These are phyloP conservation scores for Begonia peltatifolia DNA, from an alignment of 306 rosid genomes.

Conservation along the genomic window DNA sequence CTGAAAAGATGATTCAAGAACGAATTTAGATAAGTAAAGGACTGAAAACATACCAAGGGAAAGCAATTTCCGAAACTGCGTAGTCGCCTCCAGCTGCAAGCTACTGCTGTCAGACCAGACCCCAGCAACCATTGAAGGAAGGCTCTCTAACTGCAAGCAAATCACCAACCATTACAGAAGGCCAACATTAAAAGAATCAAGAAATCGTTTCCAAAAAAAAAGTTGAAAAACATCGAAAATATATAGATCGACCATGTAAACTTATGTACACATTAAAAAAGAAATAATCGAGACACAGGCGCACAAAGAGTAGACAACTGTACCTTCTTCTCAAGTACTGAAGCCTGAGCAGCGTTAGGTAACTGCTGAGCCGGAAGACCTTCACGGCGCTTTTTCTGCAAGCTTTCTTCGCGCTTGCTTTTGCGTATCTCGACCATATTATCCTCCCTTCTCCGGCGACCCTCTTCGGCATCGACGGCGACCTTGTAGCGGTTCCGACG, in stretches of 20 bases:
- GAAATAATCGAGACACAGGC: background rate
- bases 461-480: conserved; percentile 83
- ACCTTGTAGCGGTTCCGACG: conserved; percentile 95
- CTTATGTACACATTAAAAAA: background rate
- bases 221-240: conserved; percentile 4
- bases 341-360: conserved; percentile 24
- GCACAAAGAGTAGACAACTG: background rate
- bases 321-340: conserved; percentile 69
- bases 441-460: conserved; percentile 84
- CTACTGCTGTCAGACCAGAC: conserved; percentile 48
- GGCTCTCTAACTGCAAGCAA: conserved; percentile 65
- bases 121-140: conserved; percentile 77
- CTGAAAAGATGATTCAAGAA: background rate
- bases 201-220: conserved; percentile 8
- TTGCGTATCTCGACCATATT: conserved; percentile 92
- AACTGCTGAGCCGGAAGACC: conserved; percentile 73
- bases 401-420: conserved; percentile 83
- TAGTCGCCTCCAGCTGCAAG: conserved; percentile 72
- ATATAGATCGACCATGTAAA: background rate
- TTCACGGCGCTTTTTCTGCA: conserved; percentile 80
- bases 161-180: conserved; percentile 3
- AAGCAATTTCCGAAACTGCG: conserved; percentile 78
- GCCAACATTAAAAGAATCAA: background rate
- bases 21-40: background rate
- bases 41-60: conserved; percentile 41